phyloP scores from a whole-genome alignment of 768 basidiomycete species.

The Lentinula aciculospora region DNA sequence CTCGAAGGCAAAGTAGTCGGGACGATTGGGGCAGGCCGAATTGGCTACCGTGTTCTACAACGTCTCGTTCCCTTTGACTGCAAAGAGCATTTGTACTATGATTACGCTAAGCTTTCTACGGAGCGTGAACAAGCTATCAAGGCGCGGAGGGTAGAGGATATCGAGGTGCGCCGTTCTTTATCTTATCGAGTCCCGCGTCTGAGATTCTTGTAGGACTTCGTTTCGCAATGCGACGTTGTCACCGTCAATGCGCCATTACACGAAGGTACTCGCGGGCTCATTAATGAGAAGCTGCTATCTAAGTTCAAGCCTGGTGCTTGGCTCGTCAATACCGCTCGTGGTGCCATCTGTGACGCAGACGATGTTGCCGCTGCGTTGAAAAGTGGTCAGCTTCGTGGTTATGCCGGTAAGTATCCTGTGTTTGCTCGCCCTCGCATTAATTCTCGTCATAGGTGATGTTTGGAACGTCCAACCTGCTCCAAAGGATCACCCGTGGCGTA shows the following conservation, averaged over 20 bases:
- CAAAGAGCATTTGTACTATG: constrained; percentile 89
- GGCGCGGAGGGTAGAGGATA: constrained; percentile 70
- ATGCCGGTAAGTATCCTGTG: constrained; percentile 26
- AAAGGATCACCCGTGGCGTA: constrained; percentile 81
- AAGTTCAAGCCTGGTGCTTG: constrained; percentile 91
- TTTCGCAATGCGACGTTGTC: constrained; percentile 67
- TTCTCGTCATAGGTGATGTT: constrained; percentile 48
- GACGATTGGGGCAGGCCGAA: constrained; percentile 77
- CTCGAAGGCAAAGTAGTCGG: constrained; percentile 90
- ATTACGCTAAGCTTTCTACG: constrained; percentile 72
- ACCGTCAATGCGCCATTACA: constrained; percentile 89
- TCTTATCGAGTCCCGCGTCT: not conserved
- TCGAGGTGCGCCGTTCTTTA: constrained; percentile 46
- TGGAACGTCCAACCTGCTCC: constrained; percentile 90
- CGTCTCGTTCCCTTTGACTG: constrained; percentile 77
- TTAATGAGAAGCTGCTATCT: constrained; percentile 76
- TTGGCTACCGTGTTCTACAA: constrained; percentile 84
- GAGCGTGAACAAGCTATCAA: constrained; percentile 29
- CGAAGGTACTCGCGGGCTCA: constrained; percentile 74
- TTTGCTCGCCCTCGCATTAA: not conserved
- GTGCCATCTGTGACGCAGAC: constrained; percentile 84
- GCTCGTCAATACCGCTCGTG: constrained; percentile 92
- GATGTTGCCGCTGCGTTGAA: constrained; percentile 72
- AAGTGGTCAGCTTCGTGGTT: constrained; percentile 69
- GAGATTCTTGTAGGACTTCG: constrained; percentile 29